Evolutionary conservation across 805 yeast species (phyloP).

Genomic region (Jamesozyma spencerorum): DNA sequence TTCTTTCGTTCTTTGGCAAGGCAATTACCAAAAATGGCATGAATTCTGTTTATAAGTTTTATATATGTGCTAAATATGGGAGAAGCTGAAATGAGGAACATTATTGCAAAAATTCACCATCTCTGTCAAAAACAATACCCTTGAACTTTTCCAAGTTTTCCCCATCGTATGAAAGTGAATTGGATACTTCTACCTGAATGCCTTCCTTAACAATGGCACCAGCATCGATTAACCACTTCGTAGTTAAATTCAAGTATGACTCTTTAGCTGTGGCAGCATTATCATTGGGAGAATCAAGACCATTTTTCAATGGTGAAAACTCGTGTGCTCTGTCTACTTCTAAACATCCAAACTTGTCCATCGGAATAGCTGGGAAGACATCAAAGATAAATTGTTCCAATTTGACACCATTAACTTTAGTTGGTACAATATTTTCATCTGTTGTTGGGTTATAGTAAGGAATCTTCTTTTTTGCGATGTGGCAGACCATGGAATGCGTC

Average conservation of each 20-base stretch:
- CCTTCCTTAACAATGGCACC: conserved; percentile 54
- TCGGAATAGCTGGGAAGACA: conserved; percentile 71
- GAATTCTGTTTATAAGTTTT: too few relatives aligned
- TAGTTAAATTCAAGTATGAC: conserved; percentile 56
- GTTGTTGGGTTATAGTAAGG: conserved; percentile 43
- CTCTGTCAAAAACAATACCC: conserved; percentile 34
- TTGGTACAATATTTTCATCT: conserved; percentile 51
- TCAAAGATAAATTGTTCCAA: conserved; percentile 96
- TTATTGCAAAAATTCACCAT: conserved; percentile 20
- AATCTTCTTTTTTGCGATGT: conserved; percentile 87
- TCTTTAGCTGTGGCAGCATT: conserved; percentile 73
- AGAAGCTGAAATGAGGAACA: too few relatives aligned
- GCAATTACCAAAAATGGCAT: too few relatives aligned
- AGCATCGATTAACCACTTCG: conserved; percentile 58
- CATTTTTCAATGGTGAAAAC: conserved; percentile 91
- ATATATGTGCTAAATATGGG: too few relatives aligned
- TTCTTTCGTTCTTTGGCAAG: too few relatives aligned
- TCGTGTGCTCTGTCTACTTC: conserved; percentile 83
- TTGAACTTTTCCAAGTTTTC: conserved; percentile 54
- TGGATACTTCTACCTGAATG: conserved; percentile 64
- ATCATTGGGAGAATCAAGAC: conserved; percentile 71
- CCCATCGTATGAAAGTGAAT: conserved; percentile 64
- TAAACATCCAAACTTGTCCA: conserved; percentile 73
- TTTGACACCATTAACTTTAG: conserved; percentile 80
- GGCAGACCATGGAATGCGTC: conserved; percentile 78